Evolutionary conservation across 306 rosid genomes (phyloP).

Genomic region (Myrica gale): DNA sequence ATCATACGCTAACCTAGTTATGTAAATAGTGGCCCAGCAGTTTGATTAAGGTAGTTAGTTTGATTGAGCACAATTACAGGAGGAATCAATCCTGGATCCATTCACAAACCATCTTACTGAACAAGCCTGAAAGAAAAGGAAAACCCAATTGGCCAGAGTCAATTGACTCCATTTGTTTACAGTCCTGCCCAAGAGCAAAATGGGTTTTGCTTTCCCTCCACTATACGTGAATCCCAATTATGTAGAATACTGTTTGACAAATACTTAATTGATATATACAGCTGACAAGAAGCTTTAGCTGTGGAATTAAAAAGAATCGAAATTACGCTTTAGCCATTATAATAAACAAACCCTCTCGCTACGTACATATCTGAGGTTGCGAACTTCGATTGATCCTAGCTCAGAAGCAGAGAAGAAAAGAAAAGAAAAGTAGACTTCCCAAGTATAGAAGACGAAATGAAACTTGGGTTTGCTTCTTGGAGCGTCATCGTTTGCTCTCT

Average conservation of each 20-base stretch:
- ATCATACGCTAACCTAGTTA: too few relatives aligned
- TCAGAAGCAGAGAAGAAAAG: not conserved
- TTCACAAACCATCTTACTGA: not conserved
- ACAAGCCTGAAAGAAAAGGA: not conserved
- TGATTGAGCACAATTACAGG: not conserved
- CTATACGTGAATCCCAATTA: not conserved
- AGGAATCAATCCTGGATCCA: not conserved
- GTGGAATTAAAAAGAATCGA: not conserved
- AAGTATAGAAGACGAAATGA: conserved; percentile 33
- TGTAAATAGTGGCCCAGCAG: too few relatives aligned
- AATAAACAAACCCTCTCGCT: not conserved
- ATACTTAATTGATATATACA: not conserved
- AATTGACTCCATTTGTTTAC: not conserved
- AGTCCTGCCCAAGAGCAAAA: not conserved
- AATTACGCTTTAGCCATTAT: not conserved
- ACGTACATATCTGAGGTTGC: not conserved
- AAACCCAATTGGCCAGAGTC: not conserved
- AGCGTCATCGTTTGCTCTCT: conserved; percentile 37
- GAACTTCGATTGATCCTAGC: not conserved
- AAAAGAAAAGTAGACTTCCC: conserved; percentile 14
- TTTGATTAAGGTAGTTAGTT: not conserved
- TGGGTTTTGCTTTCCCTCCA: not conserved
- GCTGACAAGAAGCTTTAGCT: not conserved
- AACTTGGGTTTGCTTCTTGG: conserved; percentile 28
- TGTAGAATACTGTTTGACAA: not conserved